phyloP scores from a whole-genome alignment of 2,329 filamentous ascomycete species.

The Penicillium capsulatum region DNA sequence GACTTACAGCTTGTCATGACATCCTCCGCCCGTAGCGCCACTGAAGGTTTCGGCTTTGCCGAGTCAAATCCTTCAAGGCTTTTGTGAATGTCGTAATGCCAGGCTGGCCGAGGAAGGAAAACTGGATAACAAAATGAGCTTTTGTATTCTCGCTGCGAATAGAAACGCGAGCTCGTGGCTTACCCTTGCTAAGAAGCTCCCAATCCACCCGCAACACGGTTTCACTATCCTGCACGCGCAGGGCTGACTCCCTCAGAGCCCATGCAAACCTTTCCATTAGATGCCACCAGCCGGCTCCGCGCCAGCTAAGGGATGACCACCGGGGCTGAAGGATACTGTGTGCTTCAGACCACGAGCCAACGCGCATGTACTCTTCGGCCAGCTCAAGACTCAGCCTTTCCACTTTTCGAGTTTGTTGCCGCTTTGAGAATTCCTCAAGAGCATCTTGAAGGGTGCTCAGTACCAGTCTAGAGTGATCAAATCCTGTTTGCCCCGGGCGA shows the following conservation, averaged over 20 bases:
- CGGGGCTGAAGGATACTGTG: slow-evolving; percentile 49
- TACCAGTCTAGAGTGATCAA: slow-evolving; percentile 52
- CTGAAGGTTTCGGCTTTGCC: slow-evolving; percentile 41
- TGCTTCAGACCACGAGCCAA: slow-evolving; percentile 50
- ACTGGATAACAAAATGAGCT: slow-evolving; percentile 19
- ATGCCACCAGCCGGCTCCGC: slow-evolving; percentile 56
- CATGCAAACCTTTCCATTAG: slow-evolving; percentile 53
- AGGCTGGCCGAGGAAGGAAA: slow-evolving; percentile 34
- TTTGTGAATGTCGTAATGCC: slow-evolving; percentile 46
- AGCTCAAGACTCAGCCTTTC: slow-evolving; percentile 54
- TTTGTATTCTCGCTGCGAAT: slow-evolving; percentile 1
- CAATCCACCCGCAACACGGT: slow-evolving; percentile 53
- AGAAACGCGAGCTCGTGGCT: slow-evolving; percentile 9
- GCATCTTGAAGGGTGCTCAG: slow-evolving; percentile 46
- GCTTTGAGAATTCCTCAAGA: slow-evolving; percentile 49
- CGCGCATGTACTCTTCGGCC: slow-evolving; percentile 51
- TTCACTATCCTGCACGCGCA: slow-evolving; percentile 44
- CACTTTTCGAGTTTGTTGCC: slow-evolving; percentile 52
- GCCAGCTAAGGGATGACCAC: slow-evolving; percentile 57
- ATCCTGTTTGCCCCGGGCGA: slow-evolving; percentile 40
- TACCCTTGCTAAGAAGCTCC: slow-evolving; percentile 49
- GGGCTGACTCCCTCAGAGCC: slow-evolving; percentile 52
- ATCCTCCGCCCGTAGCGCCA: slow-evolving; percentile 48
- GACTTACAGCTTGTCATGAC: slow-evolving; percentile 46
- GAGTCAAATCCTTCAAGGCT: slow-evolving; percentile 41